phyloP scores from a whole-genome alignment of 75 land plant genomes.

The Sequoiadendron giganteum region DNA sequence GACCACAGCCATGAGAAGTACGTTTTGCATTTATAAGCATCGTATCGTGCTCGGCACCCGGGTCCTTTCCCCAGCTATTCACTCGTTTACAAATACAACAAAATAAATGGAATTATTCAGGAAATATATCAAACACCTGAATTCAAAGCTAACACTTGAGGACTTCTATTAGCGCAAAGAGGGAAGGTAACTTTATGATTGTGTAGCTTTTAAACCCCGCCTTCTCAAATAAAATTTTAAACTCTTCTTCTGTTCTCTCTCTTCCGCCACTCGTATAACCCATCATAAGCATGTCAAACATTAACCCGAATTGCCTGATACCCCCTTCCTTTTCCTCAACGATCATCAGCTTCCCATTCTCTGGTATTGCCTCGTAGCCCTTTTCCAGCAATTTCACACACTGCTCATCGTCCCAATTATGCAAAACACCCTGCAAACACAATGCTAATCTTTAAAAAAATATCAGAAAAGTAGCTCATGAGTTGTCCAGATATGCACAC shows the following conservation, averaged over 20 bases:
- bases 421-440: neutral
- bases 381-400: neutral
- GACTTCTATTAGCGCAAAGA: neutral
- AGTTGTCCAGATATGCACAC: neutral
- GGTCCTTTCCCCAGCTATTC: too few species aligned
- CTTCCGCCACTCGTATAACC: conserved; percentile 13
- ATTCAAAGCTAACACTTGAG: neutral
- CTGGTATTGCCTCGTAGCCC: neutral
- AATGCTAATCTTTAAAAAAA: neutral
- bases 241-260: conserved; percentile 18
- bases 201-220: conserved; percentile 13
- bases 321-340: neutral
- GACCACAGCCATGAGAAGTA: too few species aligned
- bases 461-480: neutral
- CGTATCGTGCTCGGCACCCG: too few species aligned
- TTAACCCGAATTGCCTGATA: neutral
- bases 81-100: too few species aligned
- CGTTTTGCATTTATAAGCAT: too few species aligned
- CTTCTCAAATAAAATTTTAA: neutral
- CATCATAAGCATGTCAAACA: neutral
- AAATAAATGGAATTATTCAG: too few species aligned
- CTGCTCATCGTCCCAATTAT: too few species aligned
- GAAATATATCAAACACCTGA: too few species aligned
- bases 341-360: neutral
- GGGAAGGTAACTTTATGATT: neutral